Percentiles rank a stretch among this genome's conserved stretches.
phyloP scores from a whole-genome alignment of 176 grass and related monocot species.

The Musa troglodytarum region DNA sequence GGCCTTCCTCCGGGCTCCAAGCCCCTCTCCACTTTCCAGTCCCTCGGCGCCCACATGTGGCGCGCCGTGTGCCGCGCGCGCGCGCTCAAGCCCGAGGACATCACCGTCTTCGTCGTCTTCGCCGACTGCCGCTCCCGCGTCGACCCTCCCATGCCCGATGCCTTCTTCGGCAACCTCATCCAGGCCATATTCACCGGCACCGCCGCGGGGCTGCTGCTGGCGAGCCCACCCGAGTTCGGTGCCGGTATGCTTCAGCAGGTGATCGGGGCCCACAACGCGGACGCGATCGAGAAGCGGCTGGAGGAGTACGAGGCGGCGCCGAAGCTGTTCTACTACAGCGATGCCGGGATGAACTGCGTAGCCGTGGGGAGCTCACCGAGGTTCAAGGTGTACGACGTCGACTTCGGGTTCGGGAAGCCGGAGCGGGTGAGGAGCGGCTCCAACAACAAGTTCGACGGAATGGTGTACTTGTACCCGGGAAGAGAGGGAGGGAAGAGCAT shows the following conservation, averaged over 20 bases:
- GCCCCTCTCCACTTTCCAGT: constrained; percentile 91
- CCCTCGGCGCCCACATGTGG: constrained; percentile 80
- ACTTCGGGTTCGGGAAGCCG: constrained; percentile 78
- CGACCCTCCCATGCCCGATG: constrained; percentile 55
- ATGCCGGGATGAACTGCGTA: constrained; percentile 69
- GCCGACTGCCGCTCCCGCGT: constrained; percentile 74
- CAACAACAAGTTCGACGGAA: constrained; percentile 94
- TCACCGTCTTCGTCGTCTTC: constrained; percentile 85
- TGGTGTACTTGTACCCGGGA: constrained; percentile 88
- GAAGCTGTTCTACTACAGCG: constrained; percentile 92
- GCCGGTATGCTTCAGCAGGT: constrained; percentile 57
- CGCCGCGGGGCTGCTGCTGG: constrained; percentile 63
- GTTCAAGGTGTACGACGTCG: constrained; percentile 87
- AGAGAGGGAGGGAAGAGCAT: constrained; percentile 60
- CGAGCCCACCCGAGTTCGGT: constrained; percentile 34
- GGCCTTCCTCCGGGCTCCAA: constrained; percentile 39
- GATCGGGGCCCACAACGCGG: constrained; percentile 65
- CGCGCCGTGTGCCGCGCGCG: constrained; percentile 68
- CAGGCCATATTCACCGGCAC: constrained; percentile 93
- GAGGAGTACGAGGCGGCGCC: constrained; percentile 84
- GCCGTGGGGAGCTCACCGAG: constrained; percentile 89
- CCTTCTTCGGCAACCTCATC: constrained; percentile 97
- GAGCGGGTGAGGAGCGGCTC: constrained; percentile 78
- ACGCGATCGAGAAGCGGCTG: constrained; percentile 47
- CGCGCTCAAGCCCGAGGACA: constrained; percentile 51